Conservation (phyloP, 2,329 filamentous ascomycete genomes). For the Penicillium sp. region DNA sequence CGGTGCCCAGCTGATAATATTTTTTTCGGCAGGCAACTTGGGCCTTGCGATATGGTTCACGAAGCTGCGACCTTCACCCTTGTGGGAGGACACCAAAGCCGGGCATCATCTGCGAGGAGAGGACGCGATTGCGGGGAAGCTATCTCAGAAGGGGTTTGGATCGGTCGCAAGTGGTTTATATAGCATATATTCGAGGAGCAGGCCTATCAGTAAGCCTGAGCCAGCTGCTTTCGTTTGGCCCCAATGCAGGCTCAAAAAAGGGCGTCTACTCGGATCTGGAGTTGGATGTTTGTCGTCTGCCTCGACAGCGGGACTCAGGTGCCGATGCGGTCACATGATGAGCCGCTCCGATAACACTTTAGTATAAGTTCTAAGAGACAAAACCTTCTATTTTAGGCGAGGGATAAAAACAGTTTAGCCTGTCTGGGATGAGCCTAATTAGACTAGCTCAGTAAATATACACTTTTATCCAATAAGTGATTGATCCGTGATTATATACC, state of each 20-base stretch:
- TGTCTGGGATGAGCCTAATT: neutral
- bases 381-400: no score
- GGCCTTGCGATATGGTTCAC: constrained; percentile 3
- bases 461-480: no score
- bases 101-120: constrained; percentile 34
- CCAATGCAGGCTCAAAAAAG: no score
- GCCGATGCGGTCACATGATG: constrained; percentile 1
- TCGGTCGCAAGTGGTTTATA: constrained; percentile 1
- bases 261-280: no score
- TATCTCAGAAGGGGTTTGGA: constrained; percentile 12
- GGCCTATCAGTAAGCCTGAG: no score
- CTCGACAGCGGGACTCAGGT: constrained; percentile 1
- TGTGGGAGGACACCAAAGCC: constrained; percentile 31
- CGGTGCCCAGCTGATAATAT: constrained; percentile 4
- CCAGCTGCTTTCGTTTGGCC: neutral
- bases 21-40: neutral
- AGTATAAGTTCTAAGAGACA: neutral
- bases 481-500: no score
- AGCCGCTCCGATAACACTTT: constrained; percentile 1
- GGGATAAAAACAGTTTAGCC: no score
- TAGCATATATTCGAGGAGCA: neutral
- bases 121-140: constrained; percentile 40
- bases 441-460: no score
- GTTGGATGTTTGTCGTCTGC: neutral
- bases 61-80: constrained; percentile 28